A percentile compares a stretch with the other conserved stretches of the same genome.
These are phyloP conservation scores for Sporothrix mexicana DNA, from an alignment of 2,329 filamentous ascomycete genomes.

Conservation along the genomic window DNA sequence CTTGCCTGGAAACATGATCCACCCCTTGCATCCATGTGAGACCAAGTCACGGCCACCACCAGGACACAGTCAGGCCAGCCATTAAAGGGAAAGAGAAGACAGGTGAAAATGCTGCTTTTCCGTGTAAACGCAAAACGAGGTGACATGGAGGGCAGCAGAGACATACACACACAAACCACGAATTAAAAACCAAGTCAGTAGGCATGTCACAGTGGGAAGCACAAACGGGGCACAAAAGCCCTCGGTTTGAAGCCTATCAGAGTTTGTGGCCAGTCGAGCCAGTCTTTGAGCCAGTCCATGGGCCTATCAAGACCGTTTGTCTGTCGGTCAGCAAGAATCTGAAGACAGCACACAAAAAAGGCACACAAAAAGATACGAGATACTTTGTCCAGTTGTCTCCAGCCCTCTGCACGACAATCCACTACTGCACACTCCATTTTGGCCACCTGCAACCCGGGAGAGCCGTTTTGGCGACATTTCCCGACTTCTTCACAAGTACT, in stretches of 20 bases:
- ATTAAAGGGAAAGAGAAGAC: not conserved
- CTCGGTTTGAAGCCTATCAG: conserved; percentile 9
- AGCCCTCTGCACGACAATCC: no score
- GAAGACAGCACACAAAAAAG: no score
- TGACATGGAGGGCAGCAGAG: not conserved
- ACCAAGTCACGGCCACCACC: conserved; percentile 11
- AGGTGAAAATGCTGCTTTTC: not conserved
- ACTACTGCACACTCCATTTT: no score
- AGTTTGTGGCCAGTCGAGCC: not conserved
- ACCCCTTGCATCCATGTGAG: conserved; percentile 32
- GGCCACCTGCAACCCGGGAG: not conserved
- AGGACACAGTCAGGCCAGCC: not conserved
- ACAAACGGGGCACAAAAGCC: not conserved
- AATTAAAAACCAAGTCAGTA: not conserved
- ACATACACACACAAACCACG: not conserved
- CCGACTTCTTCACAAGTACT: no score
- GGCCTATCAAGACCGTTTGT: not conserved
- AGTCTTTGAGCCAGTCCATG: not conserved
- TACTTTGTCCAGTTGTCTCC: no score
- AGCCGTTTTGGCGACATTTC: not conserved
- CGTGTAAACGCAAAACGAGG: conserved; percentile 17
- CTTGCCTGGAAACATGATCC: not conserved
- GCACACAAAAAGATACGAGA: no score
- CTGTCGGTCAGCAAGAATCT: conserved; percentile 2
- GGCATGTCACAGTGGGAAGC: conserved; percentile 6